Percentiles rank a stretch among this genome's conserved stretches.
Evolutionary conservation across 2,329 filamentous ascomycete species (phyloP).

Genomic region (Blumeria hordei): DNA sequence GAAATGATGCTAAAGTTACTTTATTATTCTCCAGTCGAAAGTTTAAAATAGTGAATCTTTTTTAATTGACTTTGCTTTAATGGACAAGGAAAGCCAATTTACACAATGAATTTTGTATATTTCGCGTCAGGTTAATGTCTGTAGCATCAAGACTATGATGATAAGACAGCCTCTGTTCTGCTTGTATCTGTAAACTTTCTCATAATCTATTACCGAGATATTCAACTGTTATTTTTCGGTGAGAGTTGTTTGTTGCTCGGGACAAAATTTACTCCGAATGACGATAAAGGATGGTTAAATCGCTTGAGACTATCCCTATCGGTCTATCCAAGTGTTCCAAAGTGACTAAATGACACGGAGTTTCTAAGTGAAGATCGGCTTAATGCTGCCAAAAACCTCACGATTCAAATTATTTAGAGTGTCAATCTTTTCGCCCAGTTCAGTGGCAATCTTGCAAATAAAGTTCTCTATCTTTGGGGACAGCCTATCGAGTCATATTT

Average conservation of each 20-base stretch:
- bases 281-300: too few relatives aligned
- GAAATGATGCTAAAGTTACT: neutral
- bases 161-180: neutral
- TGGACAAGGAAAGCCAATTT: neutral
- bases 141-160: neutral
- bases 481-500: neutral
- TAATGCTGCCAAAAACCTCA: too few relatives aligned
- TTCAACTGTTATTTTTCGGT: too few relatives aligned
- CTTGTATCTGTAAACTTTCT: neutral
- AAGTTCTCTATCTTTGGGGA: neutral
- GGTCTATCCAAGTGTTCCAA: too few relatives aligned
- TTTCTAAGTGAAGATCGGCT: too few relatives aligned
- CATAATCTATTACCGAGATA: too few relatives aligned
- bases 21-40: neutral
- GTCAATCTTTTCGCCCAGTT: too few relatives aligned
- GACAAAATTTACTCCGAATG: too few relatives aligned
- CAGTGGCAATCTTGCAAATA: neutral
- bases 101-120: neutral
- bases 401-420: too few relatives aligned
- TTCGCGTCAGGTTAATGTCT: neutral
- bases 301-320: too few relatives aligned
- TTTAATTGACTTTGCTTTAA: neutral
- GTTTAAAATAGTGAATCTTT: neutral
- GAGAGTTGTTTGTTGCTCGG: too few relatives aligned
- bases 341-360: too few relatives aligned